Evolutionary conservation across 305 asterid genomes (phyloP).

Genomic region (Fraxinus greggii): DNA sequence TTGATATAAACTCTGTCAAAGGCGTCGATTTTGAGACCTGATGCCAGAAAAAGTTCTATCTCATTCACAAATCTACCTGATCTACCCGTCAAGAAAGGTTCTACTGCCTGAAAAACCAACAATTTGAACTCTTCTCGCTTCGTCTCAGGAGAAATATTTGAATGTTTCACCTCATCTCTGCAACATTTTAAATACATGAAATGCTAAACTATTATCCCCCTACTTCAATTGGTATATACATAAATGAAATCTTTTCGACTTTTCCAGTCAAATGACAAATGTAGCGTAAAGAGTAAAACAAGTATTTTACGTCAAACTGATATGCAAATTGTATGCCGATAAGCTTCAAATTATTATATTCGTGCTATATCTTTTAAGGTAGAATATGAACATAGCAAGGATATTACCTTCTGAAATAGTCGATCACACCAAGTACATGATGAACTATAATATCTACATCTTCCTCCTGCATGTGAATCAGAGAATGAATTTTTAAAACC

Average conservation of each 20-base stretch:
- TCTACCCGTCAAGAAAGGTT: constrained; percentile 62
- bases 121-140: constrained; percentile 43
- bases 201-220: neutral
- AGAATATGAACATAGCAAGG: neutral
- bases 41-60: constrained; percentile 60
- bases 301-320: neutral
- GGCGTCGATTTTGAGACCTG: constrained; percentile 67
- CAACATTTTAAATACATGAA: constrained; percentile 21
- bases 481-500: neutral
- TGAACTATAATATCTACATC: constrained; percentile 70
- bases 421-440: constrained; percentile 64
- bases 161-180: constrained; percentile 50
- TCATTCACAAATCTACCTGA: constrained; percentile 59
- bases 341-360: neutral
- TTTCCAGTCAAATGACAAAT: neutral
- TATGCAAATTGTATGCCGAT: neutral
- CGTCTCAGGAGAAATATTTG: constrained; percentile 32
- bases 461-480: constrained; percentile 55
- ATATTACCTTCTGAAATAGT: constrained; percentile 60
- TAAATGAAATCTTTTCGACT: neutral
- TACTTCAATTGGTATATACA: neutral
- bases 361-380: neutral
- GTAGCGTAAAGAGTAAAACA: neutral
- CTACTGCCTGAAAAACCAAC: constrained; percentile 49
- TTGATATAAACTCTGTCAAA: constrained; percentile 52